Evolutionary conservation across 1,284 basidiomycete species (phyloP).

Genomic region (Ustilago cynodontis): DNA sequence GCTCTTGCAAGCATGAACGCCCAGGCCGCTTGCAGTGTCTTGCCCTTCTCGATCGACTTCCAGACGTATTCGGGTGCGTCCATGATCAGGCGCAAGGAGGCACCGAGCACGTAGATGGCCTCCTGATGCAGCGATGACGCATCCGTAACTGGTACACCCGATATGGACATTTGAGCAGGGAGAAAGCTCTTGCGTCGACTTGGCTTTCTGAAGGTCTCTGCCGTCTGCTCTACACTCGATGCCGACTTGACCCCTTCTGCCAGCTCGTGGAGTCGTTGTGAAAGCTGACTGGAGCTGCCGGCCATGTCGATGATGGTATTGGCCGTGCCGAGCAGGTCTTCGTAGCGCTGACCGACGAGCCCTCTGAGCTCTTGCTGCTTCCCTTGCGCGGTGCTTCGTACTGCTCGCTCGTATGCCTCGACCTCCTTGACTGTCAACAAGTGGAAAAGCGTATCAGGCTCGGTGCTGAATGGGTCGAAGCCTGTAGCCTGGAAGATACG

Average conservation of each 20-base stretch:
- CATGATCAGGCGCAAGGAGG: conserved; percentile 55
- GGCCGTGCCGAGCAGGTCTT: conserved; percentile 60
- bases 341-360: conserved; percentile 60
- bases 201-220: conserved; percentile 7
- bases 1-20: conserved; percentile 50
- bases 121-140: conserved; percentile 32
- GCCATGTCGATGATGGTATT: conserved; percentile 63
- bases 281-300: conserved; percentile 43
- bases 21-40: conserved; percentile 55
- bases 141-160: background rate
- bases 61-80: conserved; percentile 59
- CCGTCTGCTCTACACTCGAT: conserved; percentile 7
- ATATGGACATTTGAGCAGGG: conserved; percentile 2
- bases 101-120: conserved; percentile 48
- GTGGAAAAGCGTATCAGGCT: conserved; percentile 54
- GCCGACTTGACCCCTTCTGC: conserved; percentile 26
- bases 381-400: conserved; percentile 29
- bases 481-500: conserved; percentile 45
- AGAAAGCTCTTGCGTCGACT: conserved; percentile 36
- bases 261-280: conserved; percentile 35
- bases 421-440: conserved; percentile 47
- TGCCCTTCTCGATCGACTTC: conserved; percentile 58
- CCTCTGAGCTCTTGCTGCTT: conserved; percentile 52
- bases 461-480: conserved; percentile 43
- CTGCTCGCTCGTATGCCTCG: conserved; percentile 40